Percentiles rank a stretch among this genome's conserved stretches.
Evolutionary conservation across 345 rosid genomes (phyloP).

Genomic region (Bruguiera gymnorhiza): DNA sequence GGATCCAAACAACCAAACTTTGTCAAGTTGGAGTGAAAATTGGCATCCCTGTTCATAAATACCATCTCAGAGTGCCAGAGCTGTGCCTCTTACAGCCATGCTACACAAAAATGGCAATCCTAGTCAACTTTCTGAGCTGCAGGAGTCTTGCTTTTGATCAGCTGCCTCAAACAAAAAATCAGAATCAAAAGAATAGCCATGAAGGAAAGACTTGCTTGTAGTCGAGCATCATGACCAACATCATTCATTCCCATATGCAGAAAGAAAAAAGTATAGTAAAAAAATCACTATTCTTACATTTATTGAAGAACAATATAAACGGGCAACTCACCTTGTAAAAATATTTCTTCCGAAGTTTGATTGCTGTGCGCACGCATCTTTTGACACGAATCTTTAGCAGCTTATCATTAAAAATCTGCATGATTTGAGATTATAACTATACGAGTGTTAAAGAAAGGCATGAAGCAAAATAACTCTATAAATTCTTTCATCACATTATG

Average conservation of each 20-base stretch:
- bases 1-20: slow-evolving; percentile 1
- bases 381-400: slow-evolving; percentile 62
- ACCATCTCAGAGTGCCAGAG: slow-evolving; percentile 3
- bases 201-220: slow-evolving; percentile 8
- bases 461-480: no score
- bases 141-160: slow-evolving; percentile 24
- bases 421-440: slow-evolving; percentile 1
- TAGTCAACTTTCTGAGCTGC: slow-evolving; percentile 21
- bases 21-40: background rate
- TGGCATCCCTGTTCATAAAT: background rate
- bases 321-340: slow-evolving; percentile 59
- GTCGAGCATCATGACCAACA: background rate
- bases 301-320: background rate
- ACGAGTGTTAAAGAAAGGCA: background rate
- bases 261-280: background rate
- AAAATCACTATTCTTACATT: background rate
- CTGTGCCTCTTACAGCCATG: slow-evolving; percentile 5
- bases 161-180: slow-evolving; percentile 43
- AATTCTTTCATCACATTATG: no score
- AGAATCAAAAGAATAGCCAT: slow-evolving; percentile 22
- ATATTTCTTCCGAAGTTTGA: slow-evolving; percentile 81
- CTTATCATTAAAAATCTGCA: slow-evolving; percentile 89
- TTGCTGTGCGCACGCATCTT: slow-evolving; percentile 66
- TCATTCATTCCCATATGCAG: background rate
- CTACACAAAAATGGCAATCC: background rate